phyloP scores from a whole-genome alignment of 495 filamentous ascomycete genomes.

The Aspergillus coremiiformis region DNA sequence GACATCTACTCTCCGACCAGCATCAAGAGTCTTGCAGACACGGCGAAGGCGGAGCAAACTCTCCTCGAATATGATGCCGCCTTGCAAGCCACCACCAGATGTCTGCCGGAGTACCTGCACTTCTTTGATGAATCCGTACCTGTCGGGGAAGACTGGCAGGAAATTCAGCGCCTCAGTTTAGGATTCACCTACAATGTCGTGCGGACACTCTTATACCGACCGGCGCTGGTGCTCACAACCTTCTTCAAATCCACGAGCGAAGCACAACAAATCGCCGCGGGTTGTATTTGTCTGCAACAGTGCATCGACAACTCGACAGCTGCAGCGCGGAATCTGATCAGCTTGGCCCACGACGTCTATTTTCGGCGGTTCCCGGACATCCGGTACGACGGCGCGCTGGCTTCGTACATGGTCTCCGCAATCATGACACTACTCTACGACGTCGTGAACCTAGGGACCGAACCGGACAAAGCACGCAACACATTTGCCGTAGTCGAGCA shows the following conservation, averaged over 20 bases:
- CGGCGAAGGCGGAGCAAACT: conserved; percentile 1
- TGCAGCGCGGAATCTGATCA: conserved; percentile 1
- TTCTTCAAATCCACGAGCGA: conserved; percentile 3
- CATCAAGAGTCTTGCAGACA: conserved; percentile 2
- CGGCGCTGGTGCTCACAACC: conserved; percentile 7
- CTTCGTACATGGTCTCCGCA: conserved; percentile 4
- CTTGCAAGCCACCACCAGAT: conserved; percentile 1
- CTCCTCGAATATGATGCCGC: conserved; percentile 5
- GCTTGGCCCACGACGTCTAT: conserved; percentile 7
- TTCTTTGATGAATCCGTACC: conserved; percentile 8
- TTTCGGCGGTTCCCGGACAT: conserved; percentile 7
- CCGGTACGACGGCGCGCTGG: conserved; percentile 8
- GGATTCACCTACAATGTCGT: conserved; percentile 3
- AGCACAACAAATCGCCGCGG: neutral
- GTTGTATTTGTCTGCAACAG: conserved; percentile 3
- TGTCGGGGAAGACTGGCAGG: conserved; percentile 7
- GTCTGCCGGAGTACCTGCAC: conserved; percentile 7
- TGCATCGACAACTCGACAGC: conserved; percentile 7
- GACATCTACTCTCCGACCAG: conserved; percentile 8
- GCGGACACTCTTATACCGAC: conserved; percentile 7
- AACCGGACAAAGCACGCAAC: conserved; percentile 1
- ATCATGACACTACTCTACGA: conserved; percentile 5
- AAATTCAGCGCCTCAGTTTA: conserved; percentile 8
- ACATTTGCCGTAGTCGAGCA: conserved; percentile 7
- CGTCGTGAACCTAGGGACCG: conserved; percentile 4